Base-by-base conservation (phyloP, 805 yeast genomes). In the Candida incommunis region DNA sequence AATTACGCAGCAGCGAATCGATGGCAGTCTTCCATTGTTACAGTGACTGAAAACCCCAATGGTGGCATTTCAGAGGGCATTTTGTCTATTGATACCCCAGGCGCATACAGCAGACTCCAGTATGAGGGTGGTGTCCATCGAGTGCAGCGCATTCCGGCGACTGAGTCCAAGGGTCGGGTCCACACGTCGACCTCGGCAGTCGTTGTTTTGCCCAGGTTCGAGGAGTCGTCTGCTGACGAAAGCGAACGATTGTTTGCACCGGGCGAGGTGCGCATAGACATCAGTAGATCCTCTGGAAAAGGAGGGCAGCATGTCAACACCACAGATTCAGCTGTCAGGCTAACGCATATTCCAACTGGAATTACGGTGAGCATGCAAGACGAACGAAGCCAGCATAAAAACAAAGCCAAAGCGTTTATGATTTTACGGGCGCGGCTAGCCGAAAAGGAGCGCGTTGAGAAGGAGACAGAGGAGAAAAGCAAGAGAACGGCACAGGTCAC, bases 281-380 rank as follows among this genome's bases (percentile, higher is more conserved):
- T 92, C n/a, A 92, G 90, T 95, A 71, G 98, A 53, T 85, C 97
- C 0, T 78, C 95, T 46, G 98, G 98, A 2, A 82, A 92, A 51
- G 98, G 98, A 46, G 98, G 98, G 0, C 98, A 90, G 66, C 97
- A 90, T 58, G 98, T 90, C 29, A 90, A 90, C 59, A 90, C 95
- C 13, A 92, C 97, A 0, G 97, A 90, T 58, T 86, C 96, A 1
- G 98, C 98, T 0, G 97, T 92, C 13, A 71, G 98, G 54, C 66
- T 92, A 23, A 86, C 90, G 1, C 98, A 92, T 64, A 68, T 82
- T 15, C 96, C 97, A 3, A 78, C 95, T 0, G 96, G 96, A 2
- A 78, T 85, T 34, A 78, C 77, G 3, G 96, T 92, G 2, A 72
- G 78, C 42, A 94, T 88, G 68, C 97, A 92, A 60, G 96, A 92